These are phyloP conservation scores for Pseudozyma hubeiensis DNA, from an alignment of 1,284 basidiomycete genomes.

Conservation along the genomic window DNA sequence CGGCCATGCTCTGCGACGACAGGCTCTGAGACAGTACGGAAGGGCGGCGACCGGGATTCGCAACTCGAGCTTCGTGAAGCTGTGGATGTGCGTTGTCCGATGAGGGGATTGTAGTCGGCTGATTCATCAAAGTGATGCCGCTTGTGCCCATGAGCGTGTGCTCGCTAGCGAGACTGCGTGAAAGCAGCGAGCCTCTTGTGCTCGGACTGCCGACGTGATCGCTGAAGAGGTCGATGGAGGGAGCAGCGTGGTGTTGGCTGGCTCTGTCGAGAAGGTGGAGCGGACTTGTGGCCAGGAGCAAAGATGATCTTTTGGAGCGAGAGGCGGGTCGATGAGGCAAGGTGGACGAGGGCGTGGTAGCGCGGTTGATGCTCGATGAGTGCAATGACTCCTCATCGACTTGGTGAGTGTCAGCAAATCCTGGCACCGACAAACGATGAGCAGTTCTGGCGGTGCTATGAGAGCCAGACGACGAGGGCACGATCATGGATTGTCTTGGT, in stretches of 20 bases:
- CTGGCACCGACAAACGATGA: conserved; percentile 36
- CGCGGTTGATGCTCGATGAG: conserved; percentile 5
- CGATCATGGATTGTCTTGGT: conserved; percentile 41
- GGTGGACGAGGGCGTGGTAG: conserved; percentile 19
- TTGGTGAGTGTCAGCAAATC: conserved; percentile 31
- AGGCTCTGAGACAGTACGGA: conserved; percentile 30
- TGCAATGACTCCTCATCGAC: conserved; percentile 21
- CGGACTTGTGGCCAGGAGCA: conserved; percentile 41
- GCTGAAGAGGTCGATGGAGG: conserved; percentile 51
- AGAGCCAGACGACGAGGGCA: conserved; percentile 14
- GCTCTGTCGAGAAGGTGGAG: conserved; percentile 52
- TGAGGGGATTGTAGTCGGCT: conserved; percentile 3
- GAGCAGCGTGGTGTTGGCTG: conserved; percentile 47
- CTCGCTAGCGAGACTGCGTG: conserved; percentile 54
- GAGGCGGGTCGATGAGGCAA: conserved; percentile 18
- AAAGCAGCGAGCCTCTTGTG: conserved; percentile 32
- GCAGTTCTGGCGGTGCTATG: conserved; percentile 12
- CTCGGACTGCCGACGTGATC: conserved; percentile 50
- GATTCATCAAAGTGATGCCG: conserved; percentile 47
- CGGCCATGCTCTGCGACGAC: conserved; percentile 23
- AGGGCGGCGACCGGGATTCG: conserved; percentile 1
- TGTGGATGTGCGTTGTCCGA: conserved; percentile 10
- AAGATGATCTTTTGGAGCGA: conserved; percentile 22
- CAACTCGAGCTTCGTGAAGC: conserved; percentile 12
- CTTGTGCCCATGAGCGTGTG: conserved; percentile 54